Base-by-base conservation (phyloP, 495 filamentous ascomycete genomes). In the Hypoxylon fragiforme region DNA sequence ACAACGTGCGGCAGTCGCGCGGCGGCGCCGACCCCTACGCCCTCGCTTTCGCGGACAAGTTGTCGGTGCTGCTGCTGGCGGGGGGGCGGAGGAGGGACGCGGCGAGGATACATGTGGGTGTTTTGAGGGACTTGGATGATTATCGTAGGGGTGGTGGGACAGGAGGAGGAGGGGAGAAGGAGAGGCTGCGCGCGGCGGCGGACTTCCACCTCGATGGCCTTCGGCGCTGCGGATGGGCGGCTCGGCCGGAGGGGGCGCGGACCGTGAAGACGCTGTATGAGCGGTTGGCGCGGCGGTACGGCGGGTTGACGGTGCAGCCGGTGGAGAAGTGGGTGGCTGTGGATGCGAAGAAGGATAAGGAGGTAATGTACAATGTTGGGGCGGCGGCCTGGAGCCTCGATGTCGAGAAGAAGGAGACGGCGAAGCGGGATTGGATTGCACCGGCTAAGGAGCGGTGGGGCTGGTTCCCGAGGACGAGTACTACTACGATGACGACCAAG, bases 1-100 rank as follows among this genome's bases (percentile, higher is more conserved):
- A 86, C 69, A 86, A 86, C 47, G 70, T 86, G 41, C 80, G 81
- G 5, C 78, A 81, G 34, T 76, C 78, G 4, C 81, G 77, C 60
- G 81, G 81, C 13, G 74, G 75, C 18, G 72, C 79, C 3, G 79
- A 86, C 56, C 66, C 65, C 3, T 74, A 80, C 14, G 77, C 82
- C 0, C 66, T 85, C 16, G 73, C 79, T 7, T 80, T 84, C 74
- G 75, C 72, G 21, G 72, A 78, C 50, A 74, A 85, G 32, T 75
- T 86, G 0, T 80, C 81, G 0, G 72, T 71, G 0, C 70, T 86
- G 12, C 82, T 79, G 53, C 77, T 78, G 1, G 70, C 70, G 1
- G 76, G 76, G 2, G 68, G 71, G 0, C 74, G 79, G 34, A 64
- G 81, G 55, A 70, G 75, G 9, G 75, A 81, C 11, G 78, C 81